These are phyloP conservation scores for Phytophthora pseudosyringae DNA, from an alignment of 352 stramenopile species.

Conservation along the genomic window DNA sequence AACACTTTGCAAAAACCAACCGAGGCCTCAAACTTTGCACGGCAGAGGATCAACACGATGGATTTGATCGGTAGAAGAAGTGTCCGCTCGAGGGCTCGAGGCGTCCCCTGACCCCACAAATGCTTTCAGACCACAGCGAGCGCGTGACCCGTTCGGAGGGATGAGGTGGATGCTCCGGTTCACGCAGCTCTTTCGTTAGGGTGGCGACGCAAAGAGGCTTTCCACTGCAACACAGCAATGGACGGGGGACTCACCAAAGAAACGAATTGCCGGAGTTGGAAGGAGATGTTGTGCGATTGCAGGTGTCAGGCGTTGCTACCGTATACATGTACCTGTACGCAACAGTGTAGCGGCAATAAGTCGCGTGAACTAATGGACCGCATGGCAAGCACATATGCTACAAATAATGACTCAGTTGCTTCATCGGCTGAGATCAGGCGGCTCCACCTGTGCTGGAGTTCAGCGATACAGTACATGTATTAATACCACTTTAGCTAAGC, in stretches of 20 bases:
- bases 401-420: too few relatives aligned
- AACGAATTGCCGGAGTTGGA: conserved; percentile 10
- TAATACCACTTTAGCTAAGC: too few relatives aligned
- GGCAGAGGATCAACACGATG: conserved; percentile 12
- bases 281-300: conserved; percentile 16
- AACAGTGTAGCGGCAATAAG: too few relatives aligned
- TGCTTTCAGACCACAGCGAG: not conserved
- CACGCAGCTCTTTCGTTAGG: not conserved
- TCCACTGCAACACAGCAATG: conserved; percentile 21
- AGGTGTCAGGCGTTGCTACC: conserved; percentile 1
- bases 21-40: conserved; percentile 26
- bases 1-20: conserved; percentile 24
- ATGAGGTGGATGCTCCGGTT: conserved; percentile 2
- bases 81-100: conserved; percentile 23
- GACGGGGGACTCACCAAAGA: conserved; percentile 15
- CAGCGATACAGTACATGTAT: too few relatives aligned
- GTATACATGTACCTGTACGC: too few relatives aligned
- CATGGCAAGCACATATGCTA: too few relatives aligned
- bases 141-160: conserved; percentile 7
- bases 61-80: conserved; percentile 33
- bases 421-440: too few relatives aligned
- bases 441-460: too few relatives aligned
- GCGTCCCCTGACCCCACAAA: conserved; percentile 9
- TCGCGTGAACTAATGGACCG: too few relatives aligned
- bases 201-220: conserved; percentile 17